Percentiles rank a stretch among this genome's conserved stretches.
These are phyloP conservation scores for Jaltomata sinuosa DNA, from an alignment of 257 asterid genomes.

Conservation along the genomic window DNA sequence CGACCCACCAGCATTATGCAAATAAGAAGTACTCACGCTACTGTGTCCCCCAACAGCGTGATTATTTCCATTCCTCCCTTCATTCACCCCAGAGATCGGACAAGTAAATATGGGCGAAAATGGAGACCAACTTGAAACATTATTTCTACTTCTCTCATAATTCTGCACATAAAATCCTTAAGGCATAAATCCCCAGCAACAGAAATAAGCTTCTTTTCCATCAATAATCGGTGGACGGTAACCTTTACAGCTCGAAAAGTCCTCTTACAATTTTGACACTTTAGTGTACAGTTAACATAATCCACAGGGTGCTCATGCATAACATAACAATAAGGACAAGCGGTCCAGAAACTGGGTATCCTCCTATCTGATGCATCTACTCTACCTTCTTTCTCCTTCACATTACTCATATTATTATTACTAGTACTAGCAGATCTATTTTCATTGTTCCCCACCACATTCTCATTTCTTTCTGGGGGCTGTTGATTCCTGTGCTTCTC, in stretches of 20 bases:
- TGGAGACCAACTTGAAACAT: conserved; percentile 53
- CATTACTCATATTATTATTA: conserved; percentile 5
- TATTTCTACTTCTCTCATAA: conserved; percentile 27
- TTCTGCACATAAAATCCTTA: conserved; percentile 35
- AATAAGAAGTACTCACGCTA: not conserved
- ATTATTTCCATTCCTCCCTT: conserved; percentile 3
- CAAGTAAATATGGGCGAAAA: conserved; percentile 69
- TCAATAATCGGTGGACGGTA: conserved; percentile 54
- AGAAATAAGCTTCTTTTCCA: conserved; percentile 50
- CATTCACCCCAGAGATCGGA: conserved; percentile 20
- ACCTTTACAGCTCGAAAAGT: conserved; percentile 70
- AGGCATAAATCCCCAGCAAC: conserved; percentile 70
- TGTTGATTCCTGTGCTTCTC: not conserved
- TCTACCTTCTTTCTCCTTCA: conserved; percentile 17
- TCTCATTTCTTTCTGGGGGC: conserved; percentile 2
- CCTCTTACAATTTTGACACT: conserved; percentile 61
- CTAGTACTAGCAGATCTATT: conserved; percentile 21
- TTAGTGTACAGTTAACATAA: conserved; percentile 54
- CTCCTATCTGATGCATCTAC: conserved; percentile 12
- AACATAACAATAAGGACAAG: conserved; percentile 71
- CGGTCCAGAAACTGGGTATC: conserved; percentile 46
- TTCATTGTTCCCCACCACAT: conserved; percentile 6
- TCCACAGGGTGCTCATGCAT: conserved; percentile 65
- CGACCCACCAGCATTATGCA: not conserved
- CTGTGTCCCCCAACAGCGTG: not conserved